Evolutionary conservation across 2,329 filamentous ascomycete genomes (phyloP), one percentile per base, ranked within the genome.

Genomic region (Alternaria tenuissima): DNA sequence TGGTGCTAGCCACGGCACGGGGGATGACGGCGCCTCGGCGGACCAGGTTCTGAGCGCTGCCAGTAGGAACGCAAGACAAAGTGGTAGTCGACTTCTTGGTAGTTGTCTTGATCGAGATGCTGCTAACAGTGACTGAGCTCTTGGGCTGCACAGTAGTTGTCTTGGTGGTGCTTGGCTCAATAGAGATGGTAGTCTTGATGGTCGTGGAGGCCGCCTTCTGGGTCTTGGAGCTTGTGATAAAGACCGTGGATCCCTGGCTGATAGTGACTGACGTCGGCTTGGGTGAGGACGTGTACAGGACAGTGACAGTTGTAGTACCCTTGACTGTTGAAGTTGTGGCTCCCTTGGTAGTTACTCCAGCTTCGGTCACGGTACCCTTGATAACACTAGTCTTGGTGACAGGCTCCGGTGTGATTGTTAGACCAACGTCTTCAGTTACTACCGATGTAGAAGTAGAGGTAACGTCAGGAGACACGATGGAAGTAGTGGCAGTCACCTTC

Each of bases 51-150:
- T 62, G 32, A 6, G 57, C 57, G 32, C 54, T 62, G 34, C 54
- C 57, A 34, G 73, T 75, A 12, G 75, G 72, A 11, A 73, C 67
- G 55, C 72, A 74, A 12, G 67, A 62, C 9, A 58, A 53, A 6
- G 69, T 74, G 16, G 65, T 66, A 3, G 72, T 76, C 0, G 70
- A 68, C 46, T 69, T 71, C 65, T 75, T 76, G 2, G 70, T 76
- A 2, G 65, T 65, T 5, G 64, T 73, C 51, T 75, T 74, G n/a
- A 63, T 56, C 1, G 67, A 72, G 2, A 64, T 66, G 2, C 55
- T 59, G 18, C 54, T 65, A 43, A 69, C 53, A 14, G 65, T 71
- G 5, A 70, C 46, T 2, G 67, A 66, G 20, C 26, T 64, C n/a
- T 63, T 64, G 34, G 66, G 55, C 38, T 72, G 69, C 2, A 65